Percentiles rank a stretch among this genome's conserved stretches.
phyloP scores from a whole-genome alignment of 108 stramenopile species.

The Discostella stelligeroides region DNA sequence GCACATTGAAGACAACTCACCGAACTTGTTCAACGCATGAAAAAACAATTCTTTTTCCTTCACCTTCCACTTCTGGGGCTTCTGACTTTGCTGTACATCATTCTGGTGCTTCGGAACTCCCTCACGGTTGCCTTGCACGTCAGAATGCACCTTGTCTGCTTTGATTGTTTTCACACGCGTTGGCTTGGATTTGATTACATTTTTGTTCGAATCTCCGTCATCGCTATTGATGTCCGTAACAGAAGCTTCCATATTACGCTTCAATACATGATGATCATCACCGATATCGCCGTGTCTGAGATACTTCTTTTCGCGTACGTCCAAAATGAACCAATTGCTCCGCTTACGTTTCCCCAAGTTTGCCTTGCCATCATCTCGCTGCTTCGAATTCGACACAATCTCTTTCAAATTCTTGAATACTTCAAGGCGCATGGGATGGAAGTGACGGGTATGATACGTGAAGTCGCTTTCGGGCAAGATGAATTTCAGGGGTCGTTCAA shows the following conservation, averaged over 20 bases:
- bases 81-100: conserved; percentile 19
- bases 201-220: background rate
- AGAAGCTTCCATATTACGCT: conserved; percentile 17
- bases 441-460: conserved; percentile 56
- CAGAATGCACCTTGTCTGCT: conserved; percentile 10
- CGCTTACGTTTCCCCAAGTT: conserved; percentile 35
- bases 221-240: conserved; percentile 7
- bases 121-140: conserved; percentile 19
- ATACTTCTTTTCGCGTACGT: conserved; percentile 54
- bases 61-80: conserved; percentile 78
- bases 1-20: conserved; percentile 42
- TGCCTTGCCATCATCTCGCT: conserved; percentile 39
- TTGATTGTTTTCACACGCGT: conserved; percentile 1
- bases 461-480: conserved; percentile 61
- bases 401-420: conserved; percentile 60
- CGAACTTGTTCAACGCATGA: conserved; percentile 75
- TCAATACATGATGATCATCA: conserved; percentile 37
- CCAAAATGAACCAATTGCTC: conserved; percentile 60
- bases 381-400: conserved; percentile 32
- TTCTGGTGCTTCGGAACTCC: conserved; percentile 13
- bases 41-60: conserved; percentile 77
- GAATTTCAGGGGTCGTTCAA: conserved; percentile 75
- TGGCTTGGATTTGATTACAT: background rate
- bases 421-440: conserved; percentile 77
- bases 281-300: conserved; percentile 56